Base-by-base conservation (phyloP, 106 monocot genomes). In the Dendrobium officinale region DNA sequence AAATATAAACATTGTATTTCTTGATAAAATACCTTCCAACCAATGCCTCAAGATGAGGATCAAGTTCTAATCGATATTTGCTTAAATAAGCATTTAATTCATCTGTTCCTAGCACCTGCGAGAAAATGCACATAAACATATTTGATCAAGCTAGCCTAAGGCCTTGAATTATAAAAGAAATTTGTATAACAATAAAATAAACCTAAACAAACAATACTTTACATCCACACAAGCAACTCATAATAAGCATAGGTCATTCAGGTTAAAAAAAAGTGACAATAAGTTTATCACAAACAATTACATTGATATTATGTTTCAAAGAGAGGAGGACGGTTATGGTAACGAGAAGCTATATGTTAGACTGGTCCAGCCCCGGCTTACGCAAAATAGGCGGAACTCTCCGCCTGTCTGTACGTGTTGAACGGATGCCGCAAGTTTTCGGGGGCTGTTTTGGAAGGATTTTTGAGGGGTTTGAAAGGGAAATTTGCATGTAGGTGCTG, bases 31-130 rank as follows among this genome's bases (percentile, higher is more conserved):
- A 92, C 95, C 95, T 95, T 81, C 92, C 92, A 41, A 92, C 88
- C 82, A 95, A 88, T 37, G 90, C 90, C 72, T 88, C 90, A 72
- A 95, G 87, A 77, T 90, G 92, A 66, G 92, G 92, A 79, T 95
- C 88, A 80, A 92, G 95, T 78, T 92, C 90, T 75, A 95, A 82
- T 27, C 80, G 82, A 55, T 95, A 95, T 83, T 92, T 92, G 81
- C 84, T 95, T 45, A 95, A 80, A 78, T 92, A 95, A 59, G 84
- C 75, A 83, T 92, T 87, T 59, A 95, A 80, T 31, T 87, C 90
- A 85, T 95, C 95, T 55, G 95, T 95, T 76, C 95, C 95, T 51
- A 92, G 87, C 9, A 95, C 95, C 92, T 92, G 82, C 1, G 40
- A 78, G 55, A 75, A 49, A 48, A 51, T 0, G 13, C 20, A 6